phyloP scores from a whole-genome alignment of 108 stramenopile genomes.

The Cyclostephanos tholiformis region DNA sequence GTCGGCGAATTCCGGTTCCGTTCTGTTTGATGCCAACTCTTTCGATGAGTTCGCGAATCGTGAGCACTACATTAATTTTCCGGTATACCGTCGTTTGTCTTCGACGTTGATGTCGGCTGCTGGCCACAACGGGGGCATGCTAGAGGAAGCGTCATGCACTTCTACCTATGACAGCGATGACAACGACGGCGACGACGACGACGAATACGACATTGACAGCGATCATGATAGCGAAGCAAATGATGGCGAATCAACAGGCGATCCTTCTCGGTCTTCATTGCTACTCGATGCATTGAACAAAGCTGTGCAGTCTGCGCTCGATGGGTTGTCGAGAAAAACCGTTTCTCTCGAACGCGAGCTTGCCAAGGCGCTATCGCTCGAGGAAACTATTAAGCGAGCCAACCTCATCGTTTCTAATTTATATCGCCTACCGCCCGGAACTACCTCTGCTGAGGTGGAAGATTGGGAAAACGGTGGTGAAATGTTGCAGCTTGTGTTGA shows the following conservation, averaged over 20 bases:
- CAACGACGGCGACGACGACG: not conserved
- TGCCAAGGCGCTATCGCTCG: slow-evolving; percentile 66
- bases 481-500: slow-evolving; percentile 59
- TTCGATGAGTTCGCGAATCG: not conserved
- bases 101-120: not conserved
- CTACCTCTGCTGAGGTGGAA: slow-evolving; percentile 61
- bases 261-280: not conserved
- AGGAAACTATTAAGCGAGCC: slow-evolving; percentile 66
- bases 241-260: slow-evolving; percentile 3
- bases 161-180: slow-evolving; percentile 3
- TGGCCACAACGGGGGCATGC: not conserved
- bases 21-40: not conserved
- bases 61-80: not conserved
- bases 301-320: slow-evolving; percentile 36
- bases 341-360: slow-evolving; percentile 70
- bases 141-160: not conserved
- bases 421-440: slow-evolving; percentile 59
- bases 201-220: not conserved
- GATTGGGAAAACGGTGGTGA: slow-evolving; percentile 85
- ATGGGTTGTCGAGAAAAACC: slow-evolving; percentile 48
- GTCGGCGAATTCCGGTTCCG: not conserved
- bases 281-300: slow-evolving; percentile 13
- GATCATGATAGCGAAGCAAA: not conserved
- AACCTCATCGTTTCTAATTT: slow-evolving; percentile 80
- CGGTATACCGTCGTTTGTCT: not conserved